Evolutionary conservation across 2,329 filamentous ascomycete genomes (phyloP).

Genomic region (Lachnellula subtilissima): DNA sequence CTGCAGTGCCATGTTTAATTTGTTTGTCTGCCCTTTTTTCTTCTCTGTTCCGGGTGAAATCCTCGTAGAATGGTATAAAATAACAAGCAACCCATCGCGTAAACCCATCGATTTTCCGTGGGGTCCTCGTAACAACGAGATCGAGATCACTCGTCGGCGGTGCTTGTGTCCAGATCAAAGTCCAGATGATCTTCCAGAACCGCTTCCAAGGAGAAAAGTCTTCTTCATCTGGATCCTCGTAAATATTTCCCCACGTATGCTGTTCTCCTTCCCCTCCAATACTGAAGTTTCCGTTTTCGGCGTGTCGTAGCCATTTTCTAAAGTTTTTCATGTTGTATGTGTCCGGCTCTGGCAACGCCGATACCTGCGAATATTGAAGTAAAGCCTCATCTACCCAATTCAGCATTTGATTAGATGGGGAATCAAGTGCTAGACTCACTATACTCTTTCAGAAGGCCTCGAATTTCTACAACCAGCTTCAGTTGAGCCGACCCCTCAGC

Average conservation of each 20-base stretch:
- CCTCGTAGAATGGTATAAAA: neutral
- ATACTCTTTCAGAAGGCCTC: constrained; percentile 7
- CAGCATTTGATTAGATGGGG: too few species aligned
- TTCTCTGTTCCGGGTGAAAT: neutral
- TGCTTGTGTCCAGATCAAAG: constrained; percentile 3
- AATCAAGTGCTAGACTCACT: neutral
- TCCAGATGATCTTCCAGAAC: constrained; percentile 1
- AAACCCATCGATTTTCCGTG: neutral
- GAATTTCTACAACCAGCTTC: neutral
- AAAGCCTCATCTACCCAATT: constrained; percentile 5
- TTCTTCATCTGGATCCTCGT: neutral
- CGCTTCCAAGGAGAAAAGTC: neutral
- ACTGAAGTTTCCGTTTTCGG: neutral
- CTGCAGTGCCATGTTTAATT: neutral
- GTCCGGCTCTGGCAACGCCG: constrained; percentile 5
- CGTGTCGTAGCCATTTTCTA: constrained; percentile 1
- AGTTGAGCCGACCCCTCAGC: neutral
- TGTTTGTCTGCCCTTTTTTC: neutral
- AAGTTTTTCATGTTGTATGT: constrained; percentile 2
- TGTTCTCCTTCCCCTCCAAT: constrained; percentile 1
- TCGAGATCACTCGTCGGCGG: neutral
- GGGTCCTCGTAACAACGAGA: neutral
- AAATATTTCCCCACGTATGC: constrained; percentile 5
- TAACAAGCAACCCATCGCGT: constrained; percentile 1
- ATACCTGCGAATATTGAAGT: constrained; percentile 10